Conservation (phyloP, 495 filamentous ascomycete genomes). For the Penicillium goetzii region DNA sequence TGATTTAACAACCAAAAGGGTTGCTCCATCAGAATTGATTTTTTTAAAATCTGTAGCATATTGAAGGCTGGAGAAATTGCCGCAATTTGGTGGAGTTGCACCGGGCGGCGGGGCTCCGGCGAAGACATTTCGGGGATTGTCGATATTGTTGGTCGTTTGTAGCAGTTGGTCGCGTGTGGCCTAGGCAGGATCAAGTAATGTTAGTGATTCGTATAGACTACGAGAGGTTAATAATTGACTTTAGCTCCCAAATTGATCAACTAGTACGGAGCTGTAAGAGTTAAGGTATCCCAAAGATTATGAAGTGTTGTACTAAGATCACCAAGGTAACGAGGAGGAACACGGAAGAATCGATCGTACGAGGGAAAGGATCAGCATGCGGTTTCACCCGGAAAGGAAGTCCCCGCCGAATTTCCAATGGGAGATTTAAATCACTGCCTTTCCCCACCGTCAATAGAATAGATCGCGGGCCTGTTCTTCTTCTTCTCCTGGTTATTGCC, state of each 20-base stretch:
- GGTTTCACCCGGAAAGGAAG: background rate
- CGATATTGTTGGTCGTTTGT: background rate
- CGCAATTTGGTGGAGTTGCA: background rate
- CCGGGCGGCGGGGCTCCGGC: conserved; percentile 2
- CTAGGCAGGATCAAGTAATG: background rate
- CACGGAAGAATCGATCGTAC: conserved; percentile 7
- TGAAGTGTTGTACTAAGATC: background rate
- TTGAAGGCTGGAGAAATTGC: background rate
- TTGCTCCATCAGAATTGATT: background rate
- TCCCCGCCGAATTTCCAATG: background rate
- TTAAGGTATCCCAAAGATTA: background rate
- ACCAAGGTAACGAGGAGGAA: background rate
- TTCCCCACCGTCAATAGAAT: background rate
- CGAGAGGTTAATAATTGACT: background rate
- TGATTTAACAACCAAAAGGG: background rate
- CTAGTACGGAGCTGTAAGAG: background rate
- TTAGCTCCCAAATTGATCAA: background rate
- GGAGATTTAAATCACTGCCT: background rate
- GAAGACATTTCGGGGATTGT: background rate
- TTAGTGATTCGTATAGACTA: background rate
- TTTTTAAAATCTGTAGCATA: background rate
- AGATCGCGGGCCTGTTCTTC: background rate
- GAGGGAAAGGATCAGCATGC: conserved; percentile 4
- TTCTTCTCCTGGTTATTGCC: background rate
- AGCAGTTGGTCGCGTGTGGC: background rate